Evolutionary conservation across 2,329 filamentous ascomycete species (phyloP), one percentile per base, ranked within the genome.

Genomic region (Ascochyta pisi): DNA sequence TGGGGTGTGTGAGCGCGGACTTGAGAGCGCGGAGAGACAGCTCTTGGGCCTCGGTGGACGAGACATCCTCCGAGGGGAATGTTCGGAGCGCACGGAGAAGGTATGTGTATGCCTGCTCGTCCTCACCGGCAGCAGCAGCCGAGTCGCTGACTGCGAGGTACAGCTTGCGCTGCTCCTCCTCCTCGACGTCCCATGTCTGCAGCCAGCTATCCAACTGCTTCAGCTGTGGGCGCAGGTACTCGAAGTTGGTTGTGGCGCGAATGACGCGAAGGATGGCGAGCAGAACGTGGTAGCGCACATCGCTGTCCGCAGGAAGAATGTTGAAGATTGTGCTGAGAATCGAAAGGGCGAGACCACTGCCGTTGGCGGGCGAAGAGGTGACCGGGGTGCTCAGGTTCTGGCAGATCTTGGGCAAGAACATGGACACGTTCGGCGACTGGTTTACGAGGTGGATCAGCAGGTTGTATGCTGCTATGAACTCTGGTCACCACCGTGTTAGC

Each of bases 251-350:
- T 52, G 73, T 79, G 60, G 91, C 86, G 71, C 85, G 89, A 76
- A 97, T 86, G 68, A 97, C 90, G 68, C 89, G 89, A 62, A 98
- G 80, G 67, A 97, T 92, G 71, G 92, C 87, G 76, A 95, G 84
- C 72, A 99, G 91, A 57, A 99, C 92, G 74, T 96, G 90, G 79
- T 89, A 96, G 59, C 95, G 89, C 73, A 91, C 85, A 51, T 91
- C 88, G 89, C 71, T 88, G 82, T 47, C 65, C 12, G 59, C 88
- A 81, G 66, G 88, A 81, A 66, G 98, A 85, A 96, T 89, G 84
- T 99, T 99, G 88, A 98, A 99, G 73, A 99, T 87, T 69, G 93
- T 97, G 73, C 91, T 92, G 67, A 99, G 86, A 68, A 95, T 90
- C 65, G 92, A 92, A 67, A 98, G 89, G 63, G 92, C 92, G 64